Conservation (phyloP, 371 early-diverging fungal genomes). For the Mortierella sp. region DNA sequence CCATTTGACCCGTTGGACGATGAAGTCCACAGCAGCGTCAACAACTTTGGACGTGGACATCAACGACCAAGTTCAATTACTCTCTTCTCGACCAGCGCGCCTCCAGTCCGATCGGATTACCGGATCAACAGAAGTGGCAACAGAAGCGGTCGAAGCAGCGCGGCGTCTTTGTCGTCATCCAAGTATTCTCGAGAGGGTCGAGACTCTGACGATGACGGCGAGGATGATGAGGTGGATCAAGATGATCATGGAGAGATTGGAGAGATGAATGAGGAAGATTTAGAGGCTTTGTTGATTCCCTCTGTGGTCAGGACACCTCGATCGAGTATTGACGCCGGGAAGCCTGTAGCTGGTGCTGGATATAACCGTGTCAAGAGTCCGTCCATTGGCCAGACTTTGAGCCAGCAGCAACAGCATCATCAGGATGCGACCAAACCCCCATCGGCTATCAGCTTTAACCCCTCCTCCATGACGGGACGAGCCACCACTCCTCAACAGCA, state of each 20-base stretch:
- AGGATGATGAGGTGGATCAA: constrained; percentile 17
- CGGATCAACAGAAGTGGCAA: neutral
- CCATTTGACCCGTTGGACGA: constrained; percentile 32
- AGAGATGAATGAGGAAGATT: constrained; percentile 36
- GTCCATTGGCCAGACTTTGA: constrained; percentile 33
- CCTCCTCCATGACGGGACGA: constrained; percentile 7
- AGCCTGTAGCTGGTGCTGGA: constrained; percentile 10
- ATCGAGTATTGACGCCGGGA: constrained; percentile 33
- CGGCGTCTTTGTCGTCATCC: constrained; percentile 6
- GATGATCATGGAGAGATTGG: constrained; percentile 6
- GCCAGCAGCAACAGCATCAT: constrained; percentile 16
- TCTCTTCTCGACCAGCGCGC: constrained; percentile 52
- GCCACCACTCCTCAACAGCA: neutral
- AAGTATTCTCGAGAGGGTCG: constrained; percentile 12
- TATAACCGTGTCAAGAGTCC: constrained; percentile 28
- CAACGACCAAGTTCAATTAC: constrained; percentile 34
- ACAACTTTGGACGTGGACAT: constrained; percentile 27
- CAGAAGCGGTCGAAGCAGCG: constrained; percentile 27
- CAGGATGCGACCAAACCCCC: neutral
- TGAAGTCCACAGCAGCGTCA: neutral
- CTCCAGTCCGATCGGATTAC: constrained; percentile 25
- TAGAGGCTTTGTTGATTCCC: constrained; percentile 39
- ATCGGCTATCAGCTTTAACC: constrained; percentile 15
- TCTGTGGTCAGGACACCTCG: constrained; percentile 26
- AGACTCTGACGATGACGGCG: constrained; percentile 22